These are phyloP conservation scores for Solanum peruvianum DNA, from an alignment of 257 asterid species.

Conservation along the genomic window DNA sequence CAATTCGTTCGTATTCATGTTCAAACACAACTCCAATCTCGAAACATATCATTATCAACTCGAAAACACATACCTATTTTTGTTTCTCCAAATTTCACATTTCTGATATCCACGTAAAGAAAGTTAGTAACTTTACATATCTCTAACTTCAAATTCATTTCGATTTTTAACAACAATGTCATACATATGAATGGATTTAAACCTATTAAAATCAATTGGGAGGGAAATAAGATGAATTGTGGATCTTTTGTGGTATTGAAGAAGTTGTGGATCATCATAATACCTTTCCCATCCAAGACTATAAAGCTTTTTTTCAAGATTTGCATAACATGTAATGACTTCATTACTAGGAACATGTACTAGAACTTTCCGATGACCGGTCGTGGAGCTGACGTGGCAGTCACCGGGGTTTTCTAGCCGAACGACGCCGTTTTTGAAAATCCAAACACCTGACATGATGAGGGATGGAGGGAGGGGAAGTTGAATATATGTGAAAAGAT, in stretches of 20 bases:
- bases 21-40: not conserved
- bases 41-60: not conserved
- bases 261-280: slow-evolving; percentile 32
- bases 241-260: slow-evolving; percentile 34
- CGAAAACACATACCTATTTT: not conserved
- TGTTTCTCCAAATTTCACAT: not conserved
- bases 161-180: slow-evolving; percentile 28
- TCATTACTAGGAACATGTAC: slow-evolving; percentile 23
- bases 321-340: slow-evolving; percentile 19
- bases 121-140: not conserved
- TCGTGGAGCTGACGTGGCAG: not conserved
- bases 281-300: slow-evolving; percentile 40
- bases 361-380: slow-evolving; percentile 17
- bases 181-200: slow-evolving; percentile 33
- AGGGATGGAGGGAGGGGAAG: not conserved
- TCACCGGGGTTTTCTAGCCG: slow-evolving; percentile 22
- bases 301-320: slow-evolving; percentile 19
- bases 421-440: slow-evolving; percentile 21
- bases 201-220: slow-evolving; percentile 26
- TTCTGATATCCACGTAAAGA: not conserved
- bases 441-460: slow-evolving; percentile 31
- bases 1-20: not conserved
- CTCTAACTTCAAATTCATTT: slow-evolving; percentile 26
- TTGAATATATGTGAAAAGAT: not conserved
- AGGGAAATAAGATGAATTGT: slow-evolving; percentile 36